A percentile compares a stretch with the other conserved stretches of the same genome.
Conservation (phyloP, 495 filamentous ascomycete species). For the Venustampulla echinocandica region DNA sequence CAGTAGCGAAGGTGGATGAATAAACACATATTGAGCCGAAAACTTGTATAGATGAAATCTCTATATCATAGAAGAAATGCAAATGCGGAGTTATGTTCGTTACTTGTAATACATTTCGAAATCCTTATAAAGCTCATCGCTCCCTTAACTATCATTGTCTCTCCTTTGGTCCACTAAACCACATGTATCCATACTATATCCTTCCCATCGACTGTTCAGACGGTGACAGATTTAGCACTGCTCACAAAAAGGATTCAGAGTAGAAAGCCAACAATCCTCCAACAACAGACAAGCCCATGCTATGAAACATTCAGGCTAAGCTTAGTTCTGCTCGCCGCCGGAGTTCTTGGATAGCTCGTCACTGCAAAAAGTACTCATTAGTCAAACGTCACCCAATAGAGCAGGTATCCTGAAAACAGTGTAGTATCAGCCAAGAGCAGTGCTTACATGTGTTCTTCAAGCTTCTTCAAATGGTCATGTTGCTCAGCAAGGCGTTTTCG, state of each 20-base stretch:
- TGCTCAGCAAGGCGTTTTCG: constrained; percentile 73
- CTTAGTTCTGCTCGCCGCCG: constrained; percentile 67
- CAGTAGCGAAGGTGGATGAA: not conserved
- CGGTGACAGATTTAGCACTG: constrained; percentile 17
- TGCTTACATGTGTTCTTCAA: constrained; percentile 66
- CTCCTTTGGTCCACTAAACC: too few species aligned
- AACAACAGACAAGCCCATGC: not conserved
- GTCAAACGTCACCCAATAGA: not conserved
- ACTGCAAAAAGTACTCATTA: constrained; percentile 29
- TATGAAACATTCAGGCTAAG: not conserved
- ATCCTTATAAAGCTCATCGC: too few species aligned
- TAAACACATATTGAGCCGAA: too few species aligned
- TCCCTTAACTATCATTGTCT: too few species aligned
- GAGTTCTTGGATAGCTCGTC: constrained; percentile 60
- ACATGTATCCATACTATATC: too few species aligned
- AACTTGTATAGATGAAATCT: too few species aligned
- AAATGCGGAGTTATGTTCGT: too few species aligned
- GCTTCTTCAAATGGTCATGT: constrained; percentile 70
- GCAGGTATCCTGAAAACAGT: too few species aligned
- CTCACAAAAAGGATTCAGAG: constrained; percentile 1
- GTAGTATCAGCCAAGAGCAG: too few species aligned
- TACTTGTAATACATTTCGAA: too few species aligned
- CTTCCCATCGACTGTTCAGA: constrained; percentile 4
- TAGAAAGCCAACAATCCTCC: not conserved
- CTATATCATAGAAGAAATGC: too few species aligned